Conservation (phyloP, 2,329 filamentous ascomycete genomes). For the Arachnopeziza araneosa region DNA sequence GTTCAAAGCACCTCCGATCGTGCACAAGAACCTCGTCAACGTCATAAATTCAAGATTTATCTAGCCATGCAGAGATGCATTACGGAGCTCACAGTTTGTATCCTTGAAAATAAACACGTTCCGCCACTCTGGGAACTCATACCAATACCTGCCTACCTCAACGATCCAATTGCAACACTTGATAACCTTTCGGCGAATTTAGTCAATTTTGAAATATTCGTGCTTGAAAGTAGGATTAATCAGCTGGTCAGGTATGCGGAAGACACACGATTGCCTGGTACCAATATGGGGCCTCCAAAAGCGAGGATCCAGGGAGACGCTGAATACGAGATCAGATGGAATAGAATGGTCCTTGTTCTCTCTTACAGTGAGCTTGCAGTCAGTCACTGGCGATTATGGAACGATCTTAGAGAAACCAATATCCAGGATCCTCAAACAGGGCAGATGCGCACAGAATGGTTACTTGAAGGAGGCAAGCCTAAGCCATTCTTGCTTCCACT, state of each 20-base stretch:
- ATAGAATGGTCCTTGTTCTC: not conserved
- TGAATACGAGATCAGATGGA: not conserved
- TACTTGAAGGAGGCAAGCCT: too few species aligned
- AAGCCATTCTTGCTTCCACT: too few species aligned
- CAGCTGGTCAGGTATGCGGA: slow-evolving; percentile 9
- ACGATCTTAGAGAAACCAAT: not conserved
- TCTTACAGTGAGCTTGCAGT: not conserved
- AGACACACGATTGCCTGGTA: slow-evolving; percentile 5
- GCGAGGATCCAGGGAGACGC: not conserved
- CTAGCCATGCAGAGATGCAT: slow-evolving; percentile 7
- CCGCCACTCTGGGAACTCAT: slow-evolving; percentile 2
- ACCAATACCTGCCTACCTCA: not conserved
- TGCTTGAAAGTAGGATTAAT: slow-evolving; percentile 9
- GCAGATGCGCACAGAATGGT: too few species aligned
- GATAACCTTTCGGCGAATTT: slow-evolving; percentile 6
- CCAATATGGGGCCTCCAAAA: slow-evolving; percentile 2
- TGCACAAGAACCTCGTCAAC: not conserved
- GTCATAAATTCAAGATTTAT: slow-evolving; percentile 10
- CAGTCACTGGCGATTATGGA: slow-evolving; percentile 1
- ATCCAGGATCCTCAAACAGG: not conserved
- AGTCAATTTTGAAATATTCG: slow-evolving; percentile 10
- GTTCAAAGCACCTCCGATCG: not conserved
- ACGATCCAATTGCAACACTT: not conserved
- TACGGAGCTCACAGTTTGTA: not conserved
- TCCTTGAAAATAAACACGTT: not conserved